Evolutionary conservation across 768 basidiomycete species (phyloP).

Genomic region (Kwoniella sp.): DNA sequence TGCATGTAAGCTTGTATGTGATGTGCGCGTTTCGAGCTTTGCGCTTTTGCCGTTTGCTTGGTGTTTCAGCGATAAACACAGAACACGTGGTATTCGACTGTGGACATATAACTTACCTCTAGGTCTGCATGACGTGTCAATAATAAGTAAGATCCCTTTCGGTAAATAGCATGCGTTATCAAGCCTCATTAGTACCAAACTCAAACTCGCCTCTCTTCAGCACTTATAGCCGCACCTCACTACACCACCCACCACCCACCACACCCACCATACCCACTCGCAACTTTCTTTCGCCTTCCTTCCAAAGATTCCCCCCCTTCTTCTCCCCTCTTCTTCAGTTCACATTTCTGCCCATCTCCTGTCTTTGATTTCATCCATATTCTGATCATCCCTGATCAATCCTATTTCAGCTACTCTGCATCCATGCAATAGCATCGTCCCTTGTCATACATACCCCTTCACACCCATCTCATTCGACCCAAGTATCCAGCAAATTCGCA

Average conservation of each 20-base stretch:
- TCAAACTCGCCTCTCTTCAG: no score
- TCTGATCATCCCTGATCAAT: neutral
- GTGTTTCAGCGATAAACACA: constrained; percentile 1
- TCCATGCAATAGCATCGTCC: constrained; percentile 1
- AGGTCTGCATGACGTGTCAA: constrained; percentile 7
- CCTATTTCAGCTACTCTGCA: neutral
- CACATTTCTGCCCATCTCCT: neutral
- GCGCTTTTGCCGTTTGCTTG: no score
- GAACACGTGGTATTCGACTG: constrained; percentile 12
- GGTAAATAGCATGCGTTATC: neutral
- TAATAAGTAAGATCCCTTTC: neutral
- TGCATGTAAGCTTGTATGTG: neutral
- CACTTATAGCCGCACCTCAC: no score
- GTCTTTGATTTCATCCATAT: neutral
- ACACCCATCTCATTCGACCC: neutral
- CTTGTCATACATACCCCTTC: neutral
- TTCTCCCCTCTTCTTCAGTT: neutral
- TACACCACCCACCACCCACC: no score
- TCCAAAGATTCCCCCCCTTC: neutral
- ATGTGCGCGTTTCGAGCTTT: neutral
- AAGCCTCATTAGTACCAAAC: neutral
- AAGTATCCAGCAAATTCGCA: neutral
- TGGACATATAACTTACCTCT: no score
- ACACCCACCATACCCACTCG: no score
- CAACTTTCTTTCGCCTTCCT: constrained; percentile 3